Evolutionary conservation across 805 yeast genomes (phyloP).

Genomic region (Spathaspora girioi): DNA sequence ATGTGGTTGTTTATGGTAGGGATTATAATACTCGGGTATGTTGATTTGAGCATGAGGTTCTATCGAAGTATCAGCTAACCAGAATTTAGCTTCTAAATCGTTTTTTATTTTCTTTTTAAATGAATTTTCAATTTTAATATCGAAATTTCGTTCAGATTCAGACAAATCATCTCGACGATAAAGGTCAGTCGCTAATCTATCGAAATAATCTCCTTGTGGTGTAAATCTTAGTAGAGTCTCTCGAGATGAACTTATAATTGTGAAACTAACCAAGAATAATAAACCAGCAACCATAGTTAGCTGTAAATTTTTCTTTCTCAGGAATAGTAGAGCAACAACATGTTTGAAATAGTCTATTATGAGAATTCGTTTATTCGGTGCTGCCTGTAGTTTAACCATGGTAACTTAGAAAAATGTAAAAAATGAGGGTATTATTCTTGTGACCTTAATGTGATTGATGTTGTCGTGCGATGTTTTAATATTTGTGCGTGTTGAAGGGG

Average conservation of each 20-base stretch:
- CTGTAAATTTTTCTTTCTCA: background rate
- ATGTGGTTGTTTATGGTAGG: constrained; percentile 1
- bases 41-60: constrained; percentile 6
- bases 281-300: background rate
- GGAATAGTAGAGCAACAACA: background rate
- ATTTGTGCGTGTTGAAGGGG: background rate
- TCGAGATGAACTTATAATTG: background rate
- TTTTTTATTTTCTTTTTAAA: constrained; percentile 10
- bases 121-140: constrained; percentile 13
- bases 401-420: background rate
- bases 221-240: background rate
- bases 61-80: constrained; percentile 15
- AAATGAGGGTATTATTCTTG: background rate
- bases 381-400: background rate
- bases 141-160: constrained; percentile 13
- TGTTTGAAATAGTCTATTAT: background rate
- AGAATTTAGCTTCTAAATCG: constrained; percentile 23
- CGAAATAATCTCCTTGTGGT: background rate
- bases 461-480: background rate
- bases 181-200: background rate
- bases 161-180: background rate
- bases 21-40: constrained; percentile 12
- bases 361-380: background rate
- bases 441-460: background rate
- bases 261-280: background rate